phyloP scores from a whole-genome alignment of 2,329 filamentous ascomycete species.

The Bertia moriformis region DNA sequence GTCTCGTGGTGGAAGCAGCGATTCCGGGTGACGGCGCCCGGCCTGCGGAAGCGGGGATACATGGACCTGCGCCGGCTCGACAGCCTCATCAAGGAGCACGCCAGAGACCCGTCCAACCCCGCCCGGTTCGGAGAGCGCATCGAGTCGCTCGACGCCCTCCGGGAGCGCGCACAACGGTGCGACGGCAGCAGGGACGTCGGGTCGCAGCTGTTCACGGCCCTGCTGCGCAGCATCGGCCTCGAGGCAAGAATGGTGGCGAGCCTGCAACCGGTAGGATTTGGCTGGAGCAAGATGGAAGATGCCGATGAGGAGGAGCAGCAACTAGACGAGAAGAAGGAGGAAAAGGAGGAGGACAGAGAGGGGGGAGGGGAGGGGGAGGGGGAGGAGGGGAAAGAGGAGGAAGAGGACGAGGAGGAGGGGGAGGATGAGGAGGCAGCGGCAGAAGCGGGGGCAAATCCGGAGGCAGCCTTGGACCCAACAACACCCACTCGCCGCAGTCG shows the following conservation, averaged over 20 bases:
- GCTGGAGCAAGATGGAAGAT: constrained; percentile 78
- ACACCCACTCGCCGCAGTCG: constrained; percentile 22
- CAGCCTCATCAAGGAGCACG: constrained; percentile 57
- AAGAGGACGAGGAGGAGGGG: constrained; percentile 9
- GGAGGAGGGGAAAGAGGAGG: constrained; percentile 11
- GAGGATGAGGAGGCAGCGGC: constrained; percentile 1
- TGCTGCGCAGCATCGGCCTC: constrained; percentile 66
- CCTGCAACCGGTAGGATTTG: constrained; percentile 75
- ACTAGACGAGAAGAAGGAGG: constrained; percentile 17
- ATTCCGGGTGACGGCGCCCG: constrained; percentile 64
- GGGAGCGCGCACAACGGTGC: constrained; percentile 51
- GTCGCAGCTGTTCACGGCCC: constrained; percentile 75
- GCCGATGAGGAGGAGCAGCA: constrained; percentile 31
- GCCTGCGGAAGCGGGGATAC: constrained; percentile 79
- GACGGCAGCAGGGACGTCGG: constrained; percentile 77
- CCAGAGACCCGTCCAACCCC: constrained; percentile 43
- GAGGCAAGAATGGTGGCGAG: constrained; percentile 74
- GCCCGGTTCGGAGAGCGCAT: constrained; percentile 66
- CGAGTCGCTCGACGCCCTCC: constrained; percentile 50
- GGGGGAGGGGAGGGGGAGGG: constrained; percentile 7
- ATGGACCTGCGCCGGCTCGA: constrained; percentile 63
- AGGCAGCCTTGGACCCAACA: constrained; percentile 34
- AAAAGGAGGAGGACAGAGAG: too few relatives aligned
- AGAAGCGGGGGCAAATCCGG: constrained; percentile 43
- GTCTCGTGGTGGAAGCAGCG: constrained; percentile 76